Conservation (phyloP, 2,329 filamentous ascomycete genomes). For the Taxawa tesnikishii region DNA sequence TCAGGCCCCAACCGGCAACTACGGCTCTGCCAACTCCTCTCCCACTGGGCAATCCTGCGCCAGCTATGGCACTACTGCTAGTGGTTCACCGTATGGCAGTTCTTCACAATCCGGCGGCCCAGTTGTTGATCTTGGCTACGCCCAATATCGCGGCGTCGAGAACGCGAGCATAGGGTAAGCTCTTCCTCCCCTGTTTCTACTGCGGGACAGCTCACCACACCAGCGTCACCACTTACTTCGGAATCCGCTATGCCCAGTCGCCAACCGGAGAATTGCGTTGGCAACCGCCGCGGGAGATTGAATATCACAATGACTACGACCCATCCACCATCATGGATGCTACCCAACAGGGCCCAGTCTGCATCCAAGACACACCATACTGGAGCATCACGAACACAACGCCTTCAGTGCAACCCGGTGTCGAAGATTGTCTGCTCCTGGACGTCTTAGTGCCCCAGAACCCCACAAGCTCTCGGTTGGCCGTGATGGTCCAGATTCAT, state of each 20-base stretch:
- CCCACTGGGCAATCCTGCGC: too few relatives aligned
- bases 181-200: neutral
- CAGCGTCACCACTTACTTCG: constrained; percentile 12
- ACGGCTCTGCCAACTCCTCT: too few relatives aligned
- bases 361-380: constrained; percentile 15
- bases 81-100: too few relatives aligned
- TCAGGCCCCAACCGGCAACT: too few relatives aligned
- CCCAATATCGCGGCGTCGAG: constrained; percentile 6
- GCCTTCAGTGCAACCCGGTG: constrained; percentile 10
- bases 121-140: constrained; percentile 10
- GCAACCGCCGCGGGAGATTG: constrained; percentile 18
- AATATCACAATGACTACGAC: constrained; percentile 11
- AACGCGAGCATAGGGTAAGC: constrained; percentile 1
- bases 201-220: neutral
- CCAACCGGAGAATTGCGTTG: constrained; percentile 19
- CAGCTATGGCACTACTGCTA: too few relatives aligned
- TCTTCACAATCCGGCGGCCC: too few relatives aligned
- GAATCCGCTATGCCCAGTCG: constrained; percentile 17
- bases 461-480: constrained; percentile 14
- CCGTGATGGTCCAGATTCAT: constrained; percentile 22
- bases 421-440: constrained; percentile 29
- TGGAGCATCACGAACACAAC: constrained; percentile 6
- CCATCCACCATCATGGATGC: constrained; percentile 14
- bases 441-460: constrained; percentile 26
- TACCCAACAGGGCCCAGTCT: constrained; percentile 13